Evolutionary conservation across 768 basidiomycete genomes (phyloP).

Genomic region (Boletus rufocinnamomeus): DNA sequence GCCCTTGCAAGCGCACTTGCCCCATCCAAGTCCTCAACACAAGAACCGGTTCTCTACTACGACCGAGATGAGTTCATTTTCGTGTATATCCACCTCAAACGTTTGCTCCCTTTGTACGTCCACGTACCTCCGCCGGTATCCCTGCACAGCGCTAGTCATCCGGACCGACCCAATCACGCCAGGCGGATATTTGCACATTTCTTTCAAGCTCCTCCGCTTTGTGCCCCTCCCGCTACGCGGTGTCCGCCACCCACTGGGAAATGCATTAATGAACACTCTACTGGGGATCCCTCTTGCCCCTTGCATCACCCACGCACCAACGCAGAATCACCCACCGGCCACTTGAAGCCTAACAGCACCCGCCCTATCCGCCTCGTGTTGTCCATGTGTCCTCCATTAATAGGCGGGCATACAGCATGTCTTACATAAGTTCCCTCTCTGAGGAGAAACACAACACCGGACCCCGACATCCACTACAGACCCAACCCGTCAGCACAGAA

Average conservation of each 20-base stretch:
- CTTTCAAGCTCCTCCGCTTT: neutral
- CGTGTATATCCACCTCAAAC: neutral
- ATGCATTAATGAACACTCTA: neutral
- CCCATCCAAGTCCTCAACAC: neutral
- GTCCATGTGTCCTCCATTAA: conserved; percentile 12
- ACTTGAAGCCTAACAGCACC: neutral
- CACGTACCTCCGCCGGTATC: conserved; percentile 6
- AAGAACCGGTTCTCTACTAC: neutral
- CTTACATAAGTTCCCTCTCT: conserved; percentile 19
- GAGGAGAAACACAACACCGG: neutral
- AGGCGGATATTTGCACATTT: neutral
- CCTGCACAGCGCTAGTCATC: neutral
- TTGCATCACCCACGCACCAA: neutral
- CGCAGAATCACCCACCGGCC: neutral
- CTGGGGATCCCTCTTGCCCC: neutral
- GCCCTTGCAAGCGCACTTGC: neutral
- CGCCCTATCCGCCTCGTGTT: conserved; percentile 25
- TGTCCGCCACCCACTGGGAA: neutral
- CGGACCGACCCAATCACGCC: neutral
- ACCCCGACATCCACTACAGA: neutral
- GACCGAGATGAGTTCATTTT: neutral
- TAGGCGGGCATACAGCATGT: conserved; percentile 9
- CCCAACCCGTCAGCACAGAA: neutral
- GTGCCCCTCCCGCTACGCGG: neutral
- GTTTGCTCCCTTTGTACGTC: neutral